Evolutionary conservation across 2,329 filamentous ascomycete genomes (phyloP).

Genomic region (Monosporascus ibericus): DNA sequence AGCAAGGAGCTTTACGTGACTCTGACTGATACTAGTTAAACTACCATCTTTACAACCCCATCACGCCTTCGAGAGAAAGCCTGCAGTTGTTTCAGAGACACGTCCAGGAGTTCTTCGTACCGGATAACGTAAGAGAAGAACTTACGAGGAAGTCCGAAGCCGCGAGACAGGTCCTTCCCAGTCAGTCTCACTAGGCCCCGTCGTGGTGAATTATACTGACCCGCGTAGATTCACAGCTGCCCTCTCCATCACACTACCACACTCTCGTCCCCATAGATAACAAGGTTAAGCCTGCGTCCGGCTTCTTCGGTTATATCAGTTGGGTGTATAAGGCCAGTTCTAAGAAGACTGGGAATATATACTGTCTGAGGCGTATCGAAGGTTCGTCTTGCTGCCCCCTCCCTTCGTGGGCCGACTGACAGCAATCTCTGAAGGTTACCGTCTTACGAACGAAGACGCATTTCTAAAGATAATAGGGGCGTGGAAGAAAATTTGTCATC

Average conservation of each 20-base stretch:
- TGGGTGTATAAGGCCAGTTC: slow-evolving; percentile 96
- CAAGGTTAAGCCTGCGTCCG: slow-evolving; percentile 68
- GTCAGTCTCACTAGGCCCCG: slow-evolving; percentile 33
- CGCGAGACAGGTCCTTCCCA: slow-evolving; percentile 76
- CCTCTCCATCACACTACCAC: slow-evolving; percentile 82
- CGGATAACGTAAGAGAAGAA: slow-evolving; percentile 80
- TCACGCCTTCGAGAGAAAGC: slow-evolving; percentile 68
- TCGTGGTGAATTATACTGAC: background rate
- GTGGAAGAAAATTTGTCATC: slow-evolving; percentile 81
- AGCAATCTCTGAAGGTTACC: slow-evolving; percentile 53
- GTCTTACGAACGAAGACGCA: slow-evolving; percentile 81
- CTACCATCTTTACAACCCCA: slow-evolving; percentile 88
- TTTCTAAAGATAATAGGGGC: slow-evolving; percentile 72
- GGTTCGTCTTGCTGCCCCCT: slow-evolving; percentile 34
- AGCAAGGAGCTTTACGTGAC: background rate
- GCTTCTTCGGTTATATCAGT: slow-evolving; percentile 79
- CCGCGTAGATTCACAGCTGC: slow-evolving; percentile 50
- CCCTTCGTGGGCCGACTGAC: slow-evolving; percentile 5
- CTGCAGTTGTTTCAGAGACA: slow-evolving; percentile 79
- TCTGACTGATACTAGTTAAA: slow-evolving; percentile 52
- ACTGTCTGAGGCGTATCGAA: slow-evolving; percentile 80
- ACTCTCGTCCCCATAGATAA: slow-evolving; percentile 86
- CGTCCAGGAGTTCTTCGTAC: slow-evolving; percentile 86
- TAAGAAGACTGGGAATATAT: slow-evolving; percentile 81
- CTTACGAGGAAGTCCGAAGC: slow-evolving; percentile 85